Evolutionary conservation across 75 land plant species (phyloP), one percentile per base, ranked within the genome.

Genomic region (Selaginella tamariscina): DNA sequence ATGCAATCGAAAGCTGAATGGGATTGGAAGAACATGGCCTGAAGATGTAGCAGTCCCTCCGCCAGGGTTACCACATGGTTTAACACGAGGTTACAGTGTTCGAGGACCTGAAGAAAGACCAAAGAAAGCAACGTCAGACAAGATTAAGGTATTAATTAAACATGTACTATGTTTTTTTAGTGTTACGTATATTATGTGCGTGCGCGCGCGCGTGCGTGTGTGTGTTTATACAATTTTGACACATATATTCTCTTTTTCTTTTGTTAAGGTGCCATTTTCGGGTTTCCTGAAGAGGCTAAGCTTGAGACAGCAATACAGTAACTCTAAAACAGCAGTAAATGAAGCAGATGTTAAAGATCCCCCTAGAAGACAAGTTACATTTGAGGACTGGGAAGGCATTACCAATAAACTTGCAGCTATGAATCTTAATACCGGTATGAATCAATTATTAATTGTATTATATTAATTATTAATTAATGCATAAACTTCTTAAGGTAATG

Each of bases 271-370:
- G 27, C 27, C 67, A 29, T 27, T 68, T 26, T 66, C 60, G 2
- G 70, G 60, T 1, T 66, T 73, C 56, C 72, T 73, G 1, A 56
- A 70, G 32, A 73, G 65, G 72, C 27, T 73, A 29, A 73, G 74
- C 27, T 54, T 67, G 39, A 73, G 67, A 70, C 74, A 73, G 33
- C 74, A 67, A 32, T 18, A 39, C 49, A 15, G 49, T 15, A 15
- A 5, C 15, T 5, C 49, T 39, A 5, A 5, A 39, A 15, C 49
- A 15, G 49, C 49, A 39, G 15, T 15, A 15, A 15, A 15, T 15
- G 49, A 39, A 39, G 49, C 49, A 5, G 49, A 39, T 15, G 5
- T 15, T 5, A 39, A 39, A 15, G 49, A 39, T 39, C 49, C 49
- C 15, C 49, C 49, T 15, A 39, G 49, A 15, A 39, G 49, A 15